phyloP scores from a whole-genome alignment of 2,329 filamentous ascomycete genomes.

The Orbilia ellipsospora region DNA sequence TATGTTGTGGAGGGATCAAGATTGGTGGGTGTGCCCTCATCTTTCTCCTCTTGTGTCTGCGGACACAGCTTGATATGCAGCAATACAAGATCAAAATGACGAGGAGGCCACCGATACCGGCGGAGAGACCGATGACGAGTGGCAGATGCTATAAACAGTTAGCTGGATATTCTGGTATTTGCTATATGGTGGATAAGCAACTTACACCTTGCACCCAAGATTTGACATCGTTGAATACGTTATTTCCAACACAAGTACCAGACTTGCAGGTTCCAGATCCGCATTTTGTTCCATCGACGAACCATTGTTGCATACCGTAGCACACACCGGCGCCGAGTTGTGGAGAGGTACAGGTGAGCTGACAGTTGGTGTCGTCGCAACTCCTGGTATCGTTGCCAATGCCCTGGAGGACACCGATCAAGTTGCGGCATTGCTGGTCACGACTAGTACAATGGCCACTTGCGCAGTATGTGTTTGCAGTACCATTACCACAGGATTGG shows the following conservation, averaged over 20 bases:
- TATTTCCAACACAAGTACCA: slow-evolving; percentile 79
- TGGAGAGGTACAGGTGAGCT: slow-evolving; percentile 77
- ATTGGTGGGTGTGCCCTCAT: slow-evolving; percentile 47
- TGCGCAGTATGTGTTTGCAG: slow-evolving; percentile 77
- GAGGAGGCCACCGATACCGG: slow-evolving; percentile 77
- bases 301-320: slow-evolving; percentile 85
- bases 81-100: slow-evolving; percentile 77
- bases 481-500: slow-evolving; percentile 71
- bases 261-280: slow-evolving; percentile 79
- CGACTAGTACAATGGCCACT: slow-evolving; percentile 95
- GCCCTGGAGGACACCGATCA: slow-evolving; percentile 77
- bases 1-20: slow-evolving; percentile 51
- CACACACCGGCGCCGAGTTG: slow-evolving; percentile 74
- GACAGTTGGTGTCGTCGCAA: slow-evolving; percentile 78
- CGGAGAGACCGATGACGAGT: slow-evolving; percentile 82
- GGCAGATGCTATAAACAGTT: slow-evolving; percentile 71
- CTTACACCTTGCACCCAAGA: slow-evolving; percentile 73
- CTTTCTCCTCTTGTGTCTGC: slow-evolving; percentile 59
- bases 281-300: slow-evolving; percentile 90
- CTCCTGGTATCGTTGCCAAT: slow-evolving; percentile 81
- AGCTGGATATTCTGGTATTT: not conserved
- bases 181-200: not conserved
- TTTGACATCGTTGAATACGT: slow-evolving; percentile 75
- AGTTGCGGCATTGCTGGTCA: slow-evolving; percentile 84
- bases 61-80: slow-evolving; percentile 69